A percentile compares a stretch with the other conserved stretches of the same genome.
phyloP scores from a whole-genome alignment of 2,329 filamentous ascomycete species.

The Penicillium sp. region DNA sequence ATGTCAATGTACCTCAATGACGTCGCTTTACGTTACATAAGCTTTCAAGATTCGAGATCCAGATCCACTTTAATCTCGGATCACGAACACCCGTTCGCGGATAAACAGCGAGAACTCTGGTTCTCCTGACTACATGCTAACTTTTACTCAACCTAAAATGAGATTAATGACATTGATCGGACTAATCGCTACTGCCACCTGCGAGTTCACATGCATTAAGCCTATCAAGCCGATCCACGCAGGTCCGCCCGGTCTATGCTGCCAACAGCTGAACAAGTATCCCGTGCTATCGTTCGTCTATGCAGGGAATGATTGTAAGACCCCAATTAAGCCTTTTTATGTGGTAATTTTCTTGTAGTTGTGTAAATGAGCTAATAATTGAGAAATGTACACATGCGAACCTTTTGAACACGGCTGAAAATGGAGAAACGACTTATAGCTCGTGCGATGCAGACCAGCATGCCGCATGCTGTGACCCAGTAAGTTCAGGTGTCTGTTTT shows the following conservation, averaged over 20 bases:
- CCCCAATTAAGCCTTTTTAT: not conserved
- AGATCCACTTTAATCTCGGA: not conserved
- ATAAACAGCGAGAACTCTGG: not conserved
- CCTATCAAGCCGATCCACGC: constrained; percentile 11
- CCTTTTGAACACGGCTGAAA: constrained; percentile 2
- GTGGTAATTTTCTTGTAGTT: not conserved
- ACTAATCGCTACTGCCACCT: not conserved
- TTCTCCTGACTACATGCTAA: not conserved
- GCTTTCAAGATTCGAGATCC: not conserved
- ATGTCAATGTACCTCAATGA: not conserved
- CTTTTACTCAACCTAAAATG: not conserved
- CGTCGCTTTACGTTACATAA: not conserved
- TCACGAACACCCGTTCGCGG: not conserved
- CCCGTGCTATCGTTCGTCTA: constrained; percentile 8
- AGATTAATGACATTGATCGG: not conserved
- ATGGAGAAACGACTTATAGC: constrained; percentile 10
- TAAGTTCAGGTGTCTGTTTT: not conserved
- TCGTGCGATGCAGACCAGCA: constrained; percentile 4
- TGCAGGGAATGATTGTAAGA: constrained; percentile 6
- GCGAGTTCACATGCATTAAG: constrained; percentile 8
- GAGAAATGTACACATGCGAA: constrained; percentile 1
- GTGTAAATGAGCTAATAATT: not conserved
- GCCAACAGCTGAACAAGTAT: constrained; percentile 2
- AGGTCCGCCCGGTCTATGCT: constrained; percentile 5
- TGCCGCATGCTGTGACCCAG: constrained; percentile 13